Evolutionary conservation across 176 grass and related monocot species (phyloP).

Genomic region (Aegilops tauschii): DNA sequence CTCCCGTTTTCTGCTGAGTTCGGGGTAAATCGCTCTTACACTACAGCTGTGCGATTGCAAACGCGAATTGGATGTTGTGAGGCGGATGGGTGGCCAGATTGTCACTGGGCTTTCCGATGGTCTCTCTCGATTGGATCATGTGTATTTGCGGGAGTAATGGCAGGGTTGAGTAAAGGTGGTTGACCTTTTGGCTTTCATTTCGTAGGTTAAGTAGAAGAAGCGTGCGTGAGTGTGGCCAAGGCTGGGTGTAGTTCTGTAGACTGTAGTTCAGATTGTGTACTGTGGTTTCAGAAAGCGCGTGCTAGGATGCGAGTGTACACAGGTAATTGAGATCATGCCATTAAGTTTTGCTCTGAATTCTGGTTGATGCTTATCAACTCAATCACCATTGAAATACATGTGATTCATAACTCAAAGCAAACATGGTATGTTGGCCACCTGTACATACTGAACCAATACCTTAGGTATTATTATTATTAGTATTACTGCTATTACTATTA

Average conservation of each 20-base stretch:
- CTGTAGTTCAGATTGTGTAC: neutral
- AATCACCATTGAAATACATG: neutral
- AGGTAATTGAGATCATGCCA: neutral
- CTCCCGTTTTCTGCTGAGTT: neutral
- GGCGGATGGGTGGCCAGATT: neutral
- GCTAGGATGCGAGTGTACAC: neutral
- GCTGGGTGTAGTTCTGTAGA: neutral
- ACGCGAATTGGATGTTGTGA: neutral
- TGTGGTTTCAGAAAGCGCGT: neutral
- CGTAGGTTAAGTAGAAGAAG: neutral
- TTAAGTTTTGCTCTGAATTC: neutral
- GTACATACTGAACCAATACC: neutral
- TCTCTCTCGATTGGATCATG: neutral
- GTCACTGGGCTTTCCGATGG: neutral
- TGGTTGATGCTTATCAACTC: neutral
- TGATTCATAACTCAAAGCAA: neutral
- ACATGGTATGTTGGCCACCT: neutral
- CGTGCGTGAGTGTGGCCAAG: neutral
- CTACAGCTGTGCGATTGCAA: neutral
- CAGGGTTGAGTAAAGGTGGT: neutral
- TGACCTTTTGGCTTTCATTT: neutral
- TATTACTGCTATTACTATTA: neutral
- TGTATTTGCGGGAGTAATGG: neutral
- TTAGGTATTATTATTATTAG: too few relatives aligned
- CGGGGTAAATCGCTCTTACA: neutral